Evolutionary conservation across 2,329 filamentous ascomycete genomes (phyloP), one percentile per base, ranked within the genome.

Genomic region (Neonectria faginata): DNA sequence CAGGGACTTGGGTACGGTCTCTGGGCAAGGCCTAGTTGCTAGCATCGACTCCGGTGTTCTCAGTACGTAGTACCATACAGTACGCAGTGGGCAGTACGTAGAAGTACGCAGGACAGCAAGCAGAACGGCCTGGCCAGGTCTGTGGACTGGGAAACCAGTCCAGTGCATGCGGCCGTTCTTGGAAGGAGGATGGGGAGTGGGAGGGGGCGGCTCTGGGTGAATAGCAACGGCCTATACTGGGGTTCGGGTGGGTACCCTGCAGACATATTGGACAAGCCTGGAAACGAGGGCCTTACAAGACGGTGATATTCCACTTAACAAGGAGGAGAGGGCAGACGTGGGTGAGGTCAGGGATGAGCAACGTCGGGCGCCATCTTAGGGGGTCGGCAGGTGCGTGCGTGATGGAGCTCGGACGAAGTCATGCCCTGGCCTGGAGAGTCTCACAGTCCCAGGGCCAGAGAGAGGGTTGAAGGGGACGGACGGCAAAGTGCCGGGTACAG

Each of bases 161-260:
- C 77, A 80, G 78, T 78, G 79, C 77, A 80, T 79, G 79, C 78
- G 78, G 78, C 82, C 81, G 75, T 78, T 81, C 80, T 82, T 78
- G 82, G 82, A 83, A 84, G 82, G 81, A 83, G 82, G 79, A 77
- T 65, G 57, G 64, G 66, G 66, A 69, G 62, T 67, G 69, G 73
- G 71, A 73, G 69, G 71, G 66, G 71, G 71, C 66, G 67, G 69
- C 69, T 71, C 63, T 73, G 66, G 51, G 54, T 67, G 71, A 72
- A 72, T 66, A 67, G 70, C 67, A 66, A 67, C 69, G 66, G 69
- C 63, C 71, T 70, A 68, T 68, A 64, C 64, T 66, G 62, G 67
- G 73, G 66, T 67, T 66, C 61, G 48, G 47, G 66, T 67, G 67
- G 69, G 69, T 71, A 67, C 64, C 65, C 65, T 70, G 64, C 64